These are phyloP conservation scores for Isabelozyma rhagii DNA, from an alignment of 805 yeast genomes.

Conservation along the genomic window DNA sequence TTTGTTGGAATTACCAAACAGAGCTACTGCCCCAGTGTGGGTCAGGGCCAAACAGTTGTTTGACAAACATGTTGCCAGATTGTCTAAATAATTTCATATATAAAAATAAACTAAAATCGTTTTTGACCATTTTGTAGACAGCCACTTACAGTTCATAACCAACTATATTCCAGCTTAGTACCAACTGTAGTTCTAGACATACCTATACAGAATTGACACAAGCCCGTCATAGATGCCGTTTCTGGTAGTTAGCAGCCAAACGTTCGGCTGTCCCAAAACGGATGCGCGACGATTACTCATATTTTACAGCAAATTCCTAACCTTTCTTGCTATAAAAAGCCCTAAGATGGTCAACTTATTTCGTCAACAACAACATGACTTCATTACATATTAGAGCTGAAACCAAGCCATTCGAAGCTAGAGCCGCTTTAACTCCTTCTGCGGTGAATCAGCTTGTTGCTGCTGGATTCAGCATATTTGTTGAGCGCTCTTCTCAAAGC, in stretches of 20 bases:
- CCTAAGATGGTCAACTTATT: too few species aligned
- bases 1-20: conserved; percentile 75
- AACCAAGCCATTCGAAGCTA: conserved; percentile 93
- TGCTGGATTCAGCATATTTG: conserved; percentile 85
- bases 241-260: neutral
- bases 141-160: neutral
- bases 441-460: conserved; percentile 79
- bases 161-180: neutral
- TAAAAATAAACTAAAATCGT: neutral
- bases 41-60: conserved; percentile 78
- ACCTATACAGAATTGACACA: neutral
- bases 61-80: conserved; percentile 79
- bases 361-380: neutral
- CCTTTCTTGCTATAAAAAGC: too few species aligned
- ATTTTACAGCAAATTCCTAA: neutral
- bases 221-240: too few species aligned
- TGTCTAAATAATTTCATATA: conserved; percentile 25
- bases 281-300: neutral
- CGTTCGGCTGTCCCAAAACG: neutral
- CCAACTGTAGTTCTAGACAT: neutral
- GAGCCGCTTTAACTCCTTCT: conserved; percentile 94
- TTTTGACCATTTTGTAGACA: neutral
- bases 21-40: conserved; percentile 89
- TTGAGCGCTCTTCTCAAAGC: conserved; percentile 84
- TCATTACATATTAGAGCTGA: conserved; percentile 90